Percentiles rank a stretch among this genome's conserved stretches.
Evolutionary conservation across 1,284 basidiomycete species (phyloP).

Genomic region (Cryptococcus amylolentus): DNA sequence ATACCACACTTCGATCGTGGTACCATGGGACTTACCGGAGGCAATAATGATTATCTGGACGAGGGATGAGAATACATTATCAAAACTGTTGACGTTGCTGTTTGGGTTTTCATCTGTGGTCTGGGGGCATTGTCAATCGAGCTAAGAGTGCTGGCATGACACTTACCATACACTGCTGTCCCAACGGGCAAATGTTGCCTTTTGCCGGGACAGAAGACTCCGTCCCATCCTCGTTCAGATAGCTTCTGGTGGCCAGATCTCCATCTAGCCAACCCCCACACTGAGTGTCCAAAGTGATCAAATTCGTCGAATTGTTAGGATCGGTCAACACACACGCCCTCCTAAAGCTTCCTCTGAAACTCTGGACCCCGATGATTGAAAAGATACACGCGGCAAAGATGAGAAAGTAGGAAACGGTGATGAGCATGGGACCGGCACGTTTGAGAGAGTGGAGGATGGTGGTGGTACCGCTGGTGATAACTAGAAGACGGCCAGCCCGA

Average conservation of each 20-base stretch:
- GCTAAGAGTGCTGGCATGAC: not conserved
- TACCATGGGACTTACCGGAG: slow-evolving; percentile 58
- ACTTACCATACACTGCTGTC: slow-evolving; percentile 69
- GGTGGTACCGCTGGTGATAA: slow-evolving; percentile 87
- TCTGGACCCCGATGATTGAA: slow-evolving; percentile 85
- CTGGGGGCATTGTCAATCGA: slow-evolving; percentile 37
- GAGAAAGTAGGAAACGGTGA: slow-evolving; percentile 86
- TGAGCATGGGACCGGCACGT: slow-evolving; percentile 78
- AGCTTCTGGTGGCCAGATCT: slow-evolving; percentile 49
- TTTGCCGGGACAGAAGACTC: slow-evolving; percentile 58
- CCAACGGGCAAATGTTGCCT: slow-evolving; percentile 78
- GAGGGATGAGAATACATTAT: slow-evolving; percentile 78
- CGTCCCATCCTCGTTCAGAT: slow-evolving; percentile 24
- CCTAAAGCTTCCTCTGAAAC: slow-evolving; percentile 77
- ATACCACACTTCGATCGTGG: not conserved
- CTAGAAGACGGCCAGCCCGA: slow-evolving; percentile 74
- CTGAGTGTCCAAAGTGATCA: slow-evolving; percentile 53
- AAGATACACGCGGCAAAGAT: slow-evolving; percentile 86
- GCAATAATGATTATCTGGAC: slow-evolving; percentile 85
- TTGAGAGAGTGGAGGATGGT: slow-evolving; percentile 94
- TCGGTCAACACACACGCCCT: slow-evolving; percentile 55
- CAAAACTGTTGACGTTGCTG: slow-evolving; percentile 73
- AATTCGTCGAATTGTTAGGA: slow-evolving; percentile 41
- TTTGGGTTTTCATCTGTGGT: slow-evolving; percentile 66
- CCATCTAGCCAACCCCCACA: slow-evolving; percentile 76